Evolutionary conservation across 164 flowering plant genomes (phyloP), one percentile per base, ranked within the genome.

Genomic region (Magnolia officinalis): DNA sequence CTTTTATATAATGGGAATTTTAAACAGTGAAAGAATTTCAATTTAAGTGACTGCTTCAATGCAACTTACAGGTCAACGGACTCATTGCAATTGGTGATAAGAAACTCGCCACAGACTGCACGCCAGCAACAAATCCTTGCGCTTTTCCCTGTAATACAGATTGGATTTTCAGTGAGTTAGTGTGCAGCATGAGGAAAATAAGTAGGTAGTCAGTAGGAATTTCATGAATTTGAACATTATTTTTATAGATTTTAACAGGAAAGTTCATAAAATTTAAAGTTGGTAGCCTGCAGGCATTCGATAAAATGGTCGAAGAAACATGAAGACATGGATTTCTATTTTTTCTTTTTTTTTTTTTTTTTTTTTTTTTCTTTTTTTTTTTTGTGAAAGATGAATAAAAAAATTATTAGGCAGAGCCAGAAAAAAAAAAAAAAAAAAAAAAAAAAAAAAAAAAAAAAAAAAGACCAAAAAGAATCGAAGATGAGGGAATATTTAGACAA

Each of bases 1-100:
- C 6, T 37, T 37, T 37, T 37, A 4, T 63, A 63, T 16, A 21
- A 21, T 18, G 65, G 65, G 14, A 66, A 66, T 66, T 66, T 66
- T 2, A 21, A 66, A 66, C 69, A 66, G 10, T 24, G 23, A 66
- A 21, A 66, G 37, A 1, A 26, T 26, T 21, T 66, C 65, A 63
- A 63, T n/a, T 63, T 63, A n/a, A n/a, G 21, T 63, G 18, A 65
- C 24, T 65, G 45, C 45, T 65, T 14, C 13, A 51, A 21, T 52
- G 11, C 6, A 63, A 85, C 96, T 90, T 73, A 94, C 98, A 84
- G 45, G 96, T 92, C 78, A 90, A 78, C 71, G 98, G 98, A 80
- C 92, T 93, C 92, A 94, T 94, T 49, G 78, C 90, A 26, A 94
- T 78, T 8, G 98, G 97, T 49, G 98, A 90, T 72, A 94, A 80